phyloP scores from a whole-genome alignment of 495 filamentous ascomycete species.

The Hamigera avellanea region DNA sequence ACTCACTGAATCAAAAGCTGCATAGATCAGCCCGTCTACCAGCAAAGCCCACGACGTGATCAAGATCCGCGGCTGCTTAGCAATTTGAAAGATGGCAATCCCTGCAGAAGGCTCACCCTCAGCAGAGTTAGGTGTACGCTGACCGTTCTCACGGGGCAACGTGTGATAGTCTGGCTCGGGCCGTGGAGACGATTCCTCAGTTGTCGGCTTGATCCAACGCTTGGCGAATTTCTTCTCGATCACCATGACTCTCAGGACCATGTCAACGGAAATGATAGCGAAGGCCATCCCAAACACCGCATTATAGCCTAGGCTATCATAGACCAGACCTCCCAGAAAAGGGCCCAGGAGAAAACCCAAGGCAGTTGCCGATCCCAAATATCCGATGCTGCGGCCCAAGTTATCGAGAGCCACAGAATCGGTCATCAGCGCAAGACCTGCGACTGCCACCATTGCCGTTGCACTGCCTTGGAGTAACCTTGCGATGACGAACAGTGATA shows the following conservation, averaged over 20 bases:
- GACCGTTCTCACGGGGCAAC: too few species aligned
- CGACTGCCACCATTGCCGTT: slow-evolving; percentile 52
- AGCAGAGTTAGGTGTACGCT: background rate
- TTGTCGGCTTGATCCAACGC: slow-evolving; percentile 6
- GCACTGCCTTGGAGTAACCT: slow-evolving; percentile 51
- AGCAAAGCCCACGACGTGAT: slow-evolving; percentile 21
- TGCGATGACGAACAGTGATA: slow-evolving; percentile 42
- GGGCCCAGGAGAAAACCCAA: slow-evolving; percentile 33
- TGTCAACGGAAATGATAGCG: slow-evolving; percentile 46
- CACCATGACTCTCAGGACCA: slow-evolving; percentile 48
- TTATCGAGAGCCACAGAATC: slow-evolving; percentile 47
- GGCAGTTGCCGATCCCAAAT: slow-evolving; percentile 20
- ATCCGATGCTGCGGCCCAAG: slow-evolving; percentile 43
- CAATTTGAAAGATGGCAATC: slow-evolving; percentile 13
- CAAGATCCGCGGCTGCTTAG: slow-evolving; percentile 18
- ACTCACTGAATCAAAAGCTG: slow-evolving; percentile 23
- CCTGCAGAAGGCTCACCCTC: background rate
- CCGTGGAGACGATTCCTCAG: background rate
- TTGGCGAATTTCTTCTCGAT: slow-evolving; percentile 47
- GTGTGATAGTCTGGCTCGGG: too few species aligned
- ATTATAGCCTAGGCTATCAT: slow-evolving; percentile 44
- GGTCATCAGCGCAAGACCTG: slow-evolving; percentile 47
- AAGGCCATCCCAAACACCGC: slow-evolving; percentile 50
- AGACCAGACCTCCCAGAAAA: slow-evolving; percentile 50
- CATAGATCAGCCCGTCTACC: slow-evolving; percentile 19